Evolutionary conservation across 1,284 basidiomycete species (phyloP).

Genomic region (Trametes polyzona): DNA sequence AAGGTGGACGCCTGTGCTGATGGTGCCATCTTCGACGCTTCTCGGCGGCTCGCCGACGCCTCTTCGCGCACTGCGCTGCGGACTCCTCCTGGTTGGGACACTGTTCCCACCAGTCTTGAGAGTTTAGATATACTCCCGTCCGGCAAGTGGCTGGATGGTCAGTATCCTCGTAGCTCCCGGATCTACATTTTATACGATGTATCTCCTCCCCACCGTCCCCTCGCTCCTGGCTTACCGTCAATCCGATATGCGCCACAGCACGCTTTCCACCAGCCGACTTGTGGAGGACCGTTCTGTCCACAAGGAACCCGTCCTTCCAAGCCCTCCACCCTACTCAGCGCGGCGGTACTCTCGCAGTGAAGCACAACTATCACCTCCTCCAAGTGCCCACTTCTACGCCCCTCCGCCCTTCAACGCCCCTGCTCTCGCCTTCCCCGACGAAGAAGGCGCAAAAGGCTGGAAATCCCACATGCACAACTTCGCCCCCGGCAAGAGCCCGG

Average conservation of each 20-base stretch:
- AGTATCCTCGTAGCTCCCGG: not conserved
- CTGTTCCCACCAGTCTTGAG: not conserved
- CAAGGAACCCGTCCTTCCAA: not conserved
- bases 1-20: not conserved
- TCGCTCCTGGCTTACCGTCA: no score
- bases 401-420: not conserved
- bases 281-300: no score
- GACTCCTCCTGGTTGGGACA: not conserved
- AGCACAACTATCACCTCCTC: not conserved
- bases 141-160: no score
- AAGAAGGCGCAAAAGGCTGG: constrained; percentile 3
- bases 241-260: not conserved
- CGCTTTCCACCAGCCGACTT: not conserved
- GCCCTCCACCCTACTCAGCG: not conserved
- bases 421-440: not conserved
- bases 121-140: not conserved
- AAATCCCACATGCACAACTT: constrained; percentile 5
- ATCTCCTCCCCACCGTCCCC: no score
- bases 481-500: constrained; percentile 3
- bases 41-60: not conserved
- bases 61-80: not conserved
- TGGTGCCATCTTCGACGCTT: not conserved
- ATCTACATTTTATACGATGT: not conserved
- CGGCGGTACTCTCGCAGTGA: not conserved
- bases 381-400: not conserved